These are phyloP conservation scores for Alnus rubra DNA, from an alignment of 306 rosid genomes.

Conservation along the genomic window DNA sequence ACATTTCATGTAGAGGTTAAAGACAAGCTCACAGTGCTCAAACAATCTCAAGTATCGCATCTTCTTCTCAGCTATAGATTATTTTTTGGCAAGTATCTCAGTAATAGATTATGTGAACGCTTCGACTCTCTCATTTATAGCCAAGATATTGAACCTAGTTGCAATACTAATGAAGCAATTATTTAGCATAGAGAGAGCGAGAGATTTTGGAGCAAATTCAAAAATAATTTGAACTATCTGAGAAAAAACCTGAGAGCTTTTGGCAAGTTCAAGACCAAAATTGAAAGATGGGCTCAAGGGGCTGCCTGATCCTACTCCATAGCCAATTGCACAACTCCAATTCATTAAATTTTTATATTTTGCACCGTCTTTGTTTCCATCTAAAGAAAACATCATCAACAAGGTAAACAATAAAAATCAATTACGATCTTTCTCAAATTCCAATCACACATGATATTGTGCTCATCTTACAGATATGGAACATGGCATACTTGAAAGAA, in stretches of 20 bases:
- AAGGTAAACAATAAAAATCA: constrained; percentile 21
- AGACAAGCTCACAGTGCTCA: not conserved
- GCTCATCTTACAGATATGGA: not conserved
- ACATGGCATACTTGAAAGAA: not conserved
- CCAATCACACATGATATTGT: constrained; percentile 1
- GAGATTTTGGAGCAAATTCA: constrained; percentile 11
- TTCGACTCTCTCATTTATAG: not conserved
- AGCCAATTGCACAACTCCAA: constrained; percentile 92
- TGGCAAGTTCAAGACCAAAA: constrained; percentile 79
- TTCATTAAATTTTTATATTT: constrained; percentile 61
- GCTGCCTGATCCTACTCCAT: constrained; percentile 84
- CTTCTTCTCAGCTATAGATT: not conserved
- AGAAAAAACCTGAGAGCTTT: constrained; percentile 67
- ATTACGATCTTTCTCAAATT: not conserved
- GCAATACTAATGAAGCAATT: not conserved
- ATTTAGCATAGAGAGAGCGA: not conserved
- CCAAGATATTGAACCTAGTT: not conserved
- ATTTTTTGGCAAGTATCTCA: not conserved
- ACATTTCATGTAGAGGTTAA: no score
- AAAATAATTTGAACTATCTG: constrained; percentile 14
- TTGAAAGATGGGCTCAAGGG: constrained; percentile 92
- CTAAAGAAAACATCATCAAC: constrained; percentile 38
- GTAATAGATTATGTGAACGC: not conserved
- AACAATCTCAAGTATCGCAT: not conserved
- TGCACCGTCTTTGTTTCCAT: constrained; percentile 47